Conservation (phyloP, 148 eudicot genomes). For the Vaccinium macrocarpon region DNA sequence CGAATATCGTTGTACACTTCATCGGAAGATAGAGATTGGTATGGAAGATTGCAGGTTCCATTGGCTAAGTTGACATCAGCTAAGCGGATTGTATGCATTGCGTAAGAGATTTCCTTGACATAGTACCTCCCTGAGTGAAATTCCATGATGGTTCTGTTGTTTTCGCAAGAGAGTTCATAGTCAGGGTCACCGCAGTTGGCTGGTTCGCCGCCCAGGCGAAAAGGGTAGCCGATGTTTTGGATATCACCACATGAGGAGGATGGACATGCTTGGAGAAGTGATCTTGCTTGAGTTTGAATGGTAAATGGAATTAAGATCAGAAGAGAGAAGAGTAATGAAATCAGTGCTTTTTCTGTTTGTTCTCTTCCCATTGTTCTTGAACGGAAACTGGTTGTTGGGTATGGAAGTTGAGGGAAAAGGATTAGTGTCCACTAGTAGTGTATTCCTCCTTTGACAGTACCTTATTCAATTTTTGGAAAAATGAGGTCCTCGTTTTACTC, state of each 20-base stretch:
- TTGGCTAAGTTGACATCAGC: slow-evolving; percentile 4
- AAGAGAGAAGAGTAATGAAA: too few species aligned
- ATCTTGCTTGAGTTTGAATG: too few species aligned
- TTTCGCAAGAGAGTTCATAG: slow-evolving; percentile 7
- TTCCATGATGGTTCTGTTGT: neutral
- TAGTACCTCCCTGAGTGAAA: neutral
- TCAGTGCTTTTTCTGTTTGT: too few species aligned
- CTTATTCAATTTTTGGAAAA: too few species aligned
- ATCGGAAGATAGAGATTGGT: neutral
- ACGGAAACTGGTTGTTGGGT: too few species aligned
- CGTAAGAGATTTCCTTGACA: neutral
- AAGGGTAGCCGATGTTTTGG: neutral
- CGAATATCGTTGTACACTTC: neutral
- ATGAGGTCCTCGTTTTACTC: too few species aligned
- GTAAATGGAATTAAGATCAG: too few species aligned
- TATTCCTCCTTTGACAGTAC: too few species aligned
- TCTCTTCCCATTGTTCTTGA: too few species aligned
- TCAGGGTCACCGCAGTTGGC: neutral
- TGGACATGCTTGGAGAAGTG: too few species aligned
- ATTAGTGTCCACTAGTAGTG: too few species aligned
- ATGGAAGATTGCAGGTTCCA: slow-evolving; percentile 3
- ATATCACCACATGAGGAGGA: neutral
- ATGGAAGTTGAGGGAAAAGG: too few species aligned
- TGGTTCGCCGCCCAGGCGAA: neutral
- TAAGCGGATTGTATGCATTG: neutral